These are phyloP conservation scores for Aspergillus campestris DNA, from an alignment of 495 filamentous ascomycete species.

Conservation along the genomic window DNA sequence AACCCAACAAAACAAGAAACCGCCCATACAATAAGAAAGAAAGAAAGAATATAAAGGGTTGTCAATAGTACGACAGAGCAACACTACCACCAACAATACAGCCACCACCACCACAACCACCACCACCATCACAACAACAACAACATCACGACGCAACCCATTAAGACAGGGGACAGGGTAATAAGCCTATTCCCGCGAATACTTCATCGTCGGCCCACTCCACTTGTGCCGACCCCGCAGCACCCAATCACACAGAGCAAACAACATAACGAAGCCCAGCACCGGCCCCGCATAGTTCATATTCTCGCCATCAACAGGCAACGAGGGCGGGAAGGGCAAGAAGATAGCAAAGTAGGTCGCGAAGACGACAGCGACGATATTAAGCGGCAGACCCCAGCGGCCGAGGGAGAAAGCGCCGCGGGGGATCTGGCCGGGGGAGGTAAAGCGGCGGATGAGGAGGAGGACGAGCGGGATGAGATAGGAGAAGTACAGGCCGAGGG, in stretches of 20 bases:
- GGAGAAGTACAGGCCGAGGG: conserved; percentile 40
- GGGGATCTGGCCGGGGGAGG: conserved; percentile 15
- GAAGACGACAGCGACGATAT: conserved; percentile 34
- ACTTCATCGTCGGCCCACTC: conserved; percentile 21
- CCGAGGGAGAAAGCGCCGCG: conserved; percentile 25
- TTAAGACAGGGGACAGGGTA: conserved; percentile 25
- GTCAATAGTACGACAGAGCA: too few species aligned
- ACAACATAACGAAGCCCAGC: conserved; percentile 29
- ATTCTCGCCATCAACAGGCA: conserved; percentile 31
- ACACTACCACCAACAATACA: too few species aligned
- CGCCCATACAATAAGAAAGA: too few species aligned
- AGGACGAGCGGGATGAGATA: conserved; percentile 42
- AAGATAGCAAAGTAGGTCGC: conserved; percentile 35
- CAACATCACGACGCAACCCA: conserved; percentile 36
- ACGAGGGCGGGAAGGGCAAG: conserved; percentile 34
- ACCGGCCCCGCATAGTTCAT: conserved; percentile 42
- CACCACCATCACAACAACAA: too few species aligned
- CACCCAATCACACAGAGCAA: conserved; percentile 33
- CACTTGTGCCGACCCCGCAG: conserved; percentile 28
- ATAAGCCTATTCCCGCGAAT: conserved; percentile 6
- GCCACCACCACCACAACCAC: too few species aligned
- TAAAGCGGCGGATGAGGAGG: conserved; percentile 23
- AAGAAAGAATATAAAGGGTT: too few species aligned
- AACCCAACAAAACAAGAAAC: too few species aligned
- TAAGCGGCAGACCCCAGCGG: conserved; percentile 28